These are phyloP conservation scores for Citrullus mucosospermus DNA, from an alignment of 306 rosid genomes.

Conservation along the genomic window DNA sequence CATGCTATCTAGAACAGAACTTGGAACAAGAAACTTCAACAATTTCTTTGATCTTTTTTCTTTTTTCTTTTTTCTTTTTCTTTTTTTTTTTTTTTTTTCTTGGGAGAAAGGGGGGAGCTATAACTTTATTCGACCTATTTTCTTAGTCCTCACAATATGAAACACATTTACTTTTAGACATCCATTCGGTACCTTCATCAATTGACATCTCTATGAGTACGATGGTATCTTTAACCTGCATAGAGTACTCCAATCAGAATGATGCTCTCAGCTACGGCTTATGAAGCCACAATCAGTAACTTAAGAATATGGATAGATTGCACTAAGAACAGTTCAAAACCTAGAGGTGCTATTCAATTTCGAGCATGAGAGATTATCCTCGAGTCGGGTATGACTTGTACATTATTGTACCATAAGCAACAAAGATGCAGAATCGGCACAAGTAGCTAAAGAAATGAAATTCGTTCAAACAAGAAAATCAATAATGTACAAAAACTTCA, in stretches of 20 bases:
- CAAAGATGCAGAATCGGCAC: not conserved
- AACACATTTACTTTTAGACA: not conserved
- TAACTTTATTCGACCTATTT: not conserved
- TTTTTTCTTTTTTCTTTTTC: not conserved
- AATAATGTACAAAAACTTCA: not conserved
- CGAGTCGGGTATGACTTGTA: not conserved
- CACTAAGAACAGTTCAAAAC: not conserved
- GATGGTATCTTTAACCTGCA: not conserved
- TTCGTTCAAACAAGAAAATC: not conserved
- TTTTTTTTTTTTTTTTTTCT: not conserved
- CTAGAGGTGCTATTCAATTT: not conserved
- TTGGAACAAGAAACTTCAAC: not conserved
- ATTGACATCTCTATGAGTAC: conserved; percentile 1
- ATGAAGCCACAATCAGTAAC: not conserved
- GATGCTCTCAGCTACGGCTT: not conserved
- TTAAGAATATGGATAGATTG: not conserved
- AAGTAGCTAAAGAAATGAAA: not conserved
- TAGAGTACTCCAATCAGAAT: conserved; percentile 5
- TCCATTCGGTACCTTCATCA: not conserved
- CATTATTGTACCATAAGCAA: not conserved
- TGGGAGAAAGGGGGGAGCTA: not conserved
- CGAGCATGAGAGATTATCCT: not conserved
- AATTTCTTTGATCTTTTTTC: not conserved
- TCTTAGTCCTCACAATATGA: not conserved
- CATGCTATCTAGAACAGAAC: not conserved